Percentiles rank a stretch among this genome's conserved stretches.
Evolutionary conservation across 2,329 filamentous ascomycete genomes (phyloP).

Genomic region (Sporothrix schenckii): DNA sequence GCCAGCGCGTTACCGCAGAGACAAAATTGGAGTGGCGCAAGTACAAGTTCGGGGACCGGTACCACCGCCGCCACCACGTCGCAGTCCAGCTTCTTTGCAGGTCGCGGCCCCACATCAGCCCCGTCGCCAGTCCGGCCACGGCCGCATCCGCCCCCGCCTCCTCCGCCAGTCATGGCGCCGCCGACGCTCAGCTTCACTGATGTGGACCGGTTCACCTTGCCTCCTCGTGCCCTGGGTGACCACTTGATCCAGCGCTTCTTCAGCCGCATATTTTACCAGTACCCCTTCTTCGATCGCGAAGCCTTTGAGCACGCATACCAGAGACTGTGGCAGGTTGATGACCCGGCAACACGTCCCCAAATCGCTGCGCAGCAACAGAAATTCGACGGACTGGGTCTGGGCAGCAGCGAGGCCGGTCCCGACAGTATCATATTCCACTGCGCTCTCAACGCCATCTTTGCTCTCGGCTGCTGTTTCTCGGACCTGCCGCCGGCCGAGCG

Average conservation of each 20-base stretch:
- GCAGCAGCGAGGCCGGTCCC: slow-evolving; percentile 34
- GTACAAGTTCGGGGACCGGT: background rate
- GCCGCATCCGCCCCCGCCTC: background rate
- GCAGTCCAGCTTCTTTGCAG: slow-evolving; percentile 5
- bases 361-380: background rate
- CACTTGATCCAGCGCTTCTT: slow-evolving; percentile 48
- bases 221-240: slow-evolving; percentile 48
- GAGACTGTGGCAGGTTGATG: slow-evolving; percentile 28
- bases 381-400: slow-evolving; percentile 31
- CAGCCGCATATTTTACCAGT: slow-evolving; percentile 47
- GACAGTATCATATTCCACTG: slow-evolving; percentile 47
- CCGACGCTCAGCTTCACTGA: slow-evolving; percentile 5
- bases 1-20: slow-evolving; percentile 21
- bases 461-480: slow-evolving; percentile 41
- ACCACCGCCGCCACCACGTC: background rate
- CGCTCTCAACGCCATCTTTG: slow-evolving; percentile 50
- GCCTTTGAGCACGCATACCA: slow-evolving; percentile 43
- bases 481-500: slow-evolving; percentile 36
- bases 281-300: slow-evolving; percentile 49
- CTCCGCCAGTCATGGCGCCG: background rate
- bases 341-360: slow-evolving; percentile 1
- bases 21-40: background rate
- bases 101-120: background rate
- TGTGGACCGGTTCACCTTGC: slow-evolving; percentile 38
- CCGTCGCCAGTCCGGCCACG: background rate